Base-by-base conservation (phyloP, 2,329 filamentous ascomycete genomes). In the Verticillium klebahnii region DNA sequence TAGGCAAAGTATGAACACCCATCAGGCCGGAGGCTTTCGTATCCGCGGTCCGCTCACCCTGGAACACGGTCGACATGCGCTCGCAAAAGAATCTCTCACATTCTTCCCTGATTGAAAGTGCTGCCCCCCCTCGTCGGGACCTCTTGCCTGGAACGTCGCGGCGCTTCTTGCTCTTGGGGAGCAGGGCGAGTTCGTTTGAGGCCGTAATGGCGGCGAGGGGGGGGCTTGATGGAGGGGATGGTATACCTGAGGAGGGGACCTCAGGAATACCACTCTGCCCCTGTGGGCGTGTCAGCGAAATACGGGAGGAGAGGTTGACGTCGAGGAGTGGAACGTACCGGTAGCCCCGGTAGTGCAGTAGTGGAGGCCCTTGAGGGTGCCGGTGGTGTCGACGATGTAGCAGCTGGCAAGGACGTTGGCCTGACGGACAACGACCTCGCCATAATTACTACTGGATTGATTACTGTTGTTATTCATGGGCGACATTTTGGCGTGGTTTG, bases 31-130 rank as follows among this genome's bases (percentile, higher is more conserved):
- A 94, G 89, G 87, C 89, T 87, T 88, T 84, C 82, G 81, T 80
- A 77, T 80, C 85, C 84, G 81, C 78, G 80, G 88, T 88, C 90
- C 89, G 88, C 92, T 96, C 93, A 96, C 92, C 93, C 85, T 90
- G 91, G 88, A 97, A 97, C 83, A 91, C 90, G 82, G 89, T 82
- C 82, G 87, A 90, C 88, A 97, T 91, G 85, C 89, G 89, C 89
- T 94, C 92, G 82, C 93, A 97, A 87, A 97, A 96, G 89, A 97
- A 94, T 85, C 93, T 97, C 93, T 97, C 93, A 97, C 93, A 96
- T 92, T 97, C 93, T 93, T 90, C 93, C 91, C 90, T 93, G 85
- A 97, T 96, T 83, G 89, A 89, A 81, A 91, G 88, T 90, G 92
- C 88, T 89, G 93, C 93, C 92, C 93, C 93, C 91, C 90, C 90